Percentiles rank a stretch among this genome's conserved stretches.
These are phyloP conservation scores for Ceratocystis harringtonii DNA, from an alignment of 2,329 filamentous ascomycete genomes.

Conservation along the genomic window DNA sequence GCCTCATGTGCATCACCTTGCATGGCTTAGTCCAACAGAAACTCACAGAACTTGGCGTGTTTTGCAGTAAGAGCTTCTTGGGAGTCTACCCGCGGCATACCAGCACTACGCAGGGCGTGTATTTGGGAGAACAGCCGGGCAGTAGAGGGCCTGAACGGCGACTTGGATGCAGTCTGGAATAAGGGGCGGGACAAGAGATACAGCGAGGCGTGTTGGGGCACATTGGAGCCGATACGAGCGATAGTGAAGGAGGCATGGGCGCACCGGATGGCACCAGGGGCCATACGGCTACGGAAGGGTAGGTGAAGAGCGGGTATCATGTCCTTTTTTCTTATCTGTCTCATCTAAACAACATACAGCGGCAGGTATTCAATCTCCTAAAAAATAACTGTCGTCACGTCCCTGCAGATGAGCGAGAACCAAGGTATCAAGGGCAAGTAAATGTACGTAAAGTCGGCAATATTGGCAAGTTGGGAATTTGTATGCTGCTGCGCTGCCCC, in stretches of 20 bases:
- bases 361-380: not conserved
- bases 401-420: no score
- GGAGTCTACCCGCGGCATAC: not conserved
- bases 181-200: not conserved
- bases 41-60: constrained; percentile 4
- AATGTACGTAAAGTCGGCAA: no score
- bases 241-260: not conserved
- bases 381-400: no score
- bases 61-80: not conserved
- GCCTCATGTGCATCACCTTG: not conserved
- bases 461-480: not conserved
- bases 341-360: not conserved
- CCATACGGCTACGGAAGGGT: not conserved
- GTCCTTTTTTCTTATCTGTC: not conserved
- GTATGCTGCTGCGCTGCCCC: not conserved
- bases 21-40: not conserved
- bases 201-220: not conserved
- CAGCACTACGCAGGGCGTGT: not conserved
- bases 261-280: not conserved
- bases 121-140: not conserved
- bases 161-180: not conserved
- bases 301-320: not conserved
- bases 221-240: not conserved
- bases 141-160: not conserved
- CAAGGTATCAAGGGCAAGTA: no score